A percentile compares a stretch with the other conserved stretches of the same genome.
phyloP scores from a whole-genome alignment of 2,329 filamentous ascomycete species.

The Apiospora aurea region DNA sequence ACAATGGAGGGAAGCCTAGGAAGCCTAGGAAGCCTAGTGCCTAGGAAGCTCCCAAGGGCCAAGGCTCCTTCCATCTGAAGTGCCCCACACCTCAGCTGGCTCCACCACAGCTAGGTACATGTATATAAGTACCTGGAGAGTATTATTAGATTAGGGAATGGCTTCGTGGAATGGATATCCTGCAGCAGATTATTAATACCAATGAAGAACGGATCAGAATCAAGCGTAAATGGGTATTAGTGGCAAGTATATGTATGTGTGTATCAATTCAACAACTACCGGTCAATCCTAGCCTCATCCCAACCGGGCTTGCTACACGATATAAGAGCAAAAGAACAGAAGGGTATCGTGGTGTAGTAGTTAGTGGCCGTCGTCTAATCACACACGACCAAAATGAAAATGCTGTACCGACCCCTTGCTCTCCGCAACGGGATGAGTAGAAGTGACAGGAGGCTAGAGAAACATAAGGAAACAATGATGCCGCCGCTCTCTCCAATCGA shows the following conservation, averaged over 20 bases:
- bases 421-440: background rate
- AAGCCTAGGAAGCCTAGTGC: no score
- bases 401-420: background rate
- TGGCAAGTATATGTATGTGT: background rate
- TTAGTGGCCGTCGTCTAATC: background rate
- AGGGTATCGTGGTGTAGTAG: slow-evolving; percentile 20
- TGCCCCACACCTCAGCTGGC: background rate
- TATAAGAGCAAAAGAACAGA: slow-evolving; percentile 17
- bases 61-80: background rate
- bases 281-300: background rate
- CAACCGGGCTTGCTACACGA: background rate
- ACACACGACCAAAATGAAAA: slow-evolving; percentile 2
- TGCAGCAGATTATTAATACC: no score
- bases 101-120: background rate
- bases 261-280: background rate
- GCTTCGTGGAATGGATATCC: no score
- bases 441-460: background rate
- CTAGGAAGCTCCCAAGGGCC: background rate
- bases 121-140: background rate
- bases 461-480: background rate
- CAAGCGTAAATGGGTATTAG: background rate
- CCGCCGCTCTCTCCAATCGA: background rate
- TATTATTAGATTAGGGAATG: background rate
- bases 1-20: background rate
- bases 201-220: background rate